A percentile compares a stretch with the other conserved stretches of the same genome.
These are phyloP conservation scores for Galerina marginata DNA, from an alignment of 768 basidiomycete genomes.

Conservation along the genomic window DNA sequence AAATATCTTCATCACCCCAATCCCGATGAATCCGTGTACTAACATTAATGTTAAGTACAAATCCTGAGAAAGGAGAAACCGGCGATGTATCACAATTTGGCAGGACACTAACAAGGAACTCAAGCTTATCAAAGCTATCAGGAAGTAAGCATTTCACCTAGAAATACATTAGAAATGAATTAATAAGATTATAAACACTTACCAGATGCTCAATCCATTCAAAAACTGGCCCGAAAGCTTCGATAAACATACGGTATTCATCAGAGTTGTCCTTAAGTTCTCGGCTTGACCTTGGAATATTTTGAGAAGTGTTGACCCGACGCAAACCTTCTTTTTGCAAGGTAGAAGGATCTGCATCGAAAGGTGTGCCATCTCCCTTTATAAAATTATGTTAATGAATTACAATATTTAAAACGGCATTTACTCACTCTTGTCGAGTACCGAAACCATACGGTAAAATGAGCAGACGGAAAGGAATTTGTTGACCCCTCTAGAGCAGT, in stretches of 20 bases:
- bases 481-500: no score
- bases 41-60: constrained; percentile 31
- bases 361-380: constrained; percentile 6
- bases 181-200: neutral
- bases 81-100: constrained; percentile 9
- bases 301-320: constrained; percentile 7
- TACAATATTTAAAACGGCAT: neutral
- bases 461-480: no score
- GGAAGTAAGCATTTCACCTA: neutral
- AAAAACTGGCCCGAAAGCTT: constrained; percentile 10
- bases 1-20: constrained; percentile 23
- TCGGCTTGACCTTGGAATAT: constrained; percentile 2
- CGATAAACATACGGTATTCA: neutral
- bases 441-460: no score
- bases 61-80: constrained; percentile 25
- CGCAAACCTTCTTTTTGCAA: neutral
- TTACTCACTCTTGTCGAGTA: neutral
- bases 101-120: neutral
- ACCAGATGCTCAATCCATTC: constrained; percentile 6
- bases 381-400: neutral
- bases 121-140: neutral
- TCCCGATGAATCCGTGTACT: constrained; percentile 26
- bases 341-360: constrained; percentile 11
- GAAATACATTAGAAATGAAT: no score
- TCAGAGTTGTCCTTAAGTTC: neutral